phyloP scores from a whole-genome alignment of 768 basidiomycete species.

The Mycena alexandri region DNA sequence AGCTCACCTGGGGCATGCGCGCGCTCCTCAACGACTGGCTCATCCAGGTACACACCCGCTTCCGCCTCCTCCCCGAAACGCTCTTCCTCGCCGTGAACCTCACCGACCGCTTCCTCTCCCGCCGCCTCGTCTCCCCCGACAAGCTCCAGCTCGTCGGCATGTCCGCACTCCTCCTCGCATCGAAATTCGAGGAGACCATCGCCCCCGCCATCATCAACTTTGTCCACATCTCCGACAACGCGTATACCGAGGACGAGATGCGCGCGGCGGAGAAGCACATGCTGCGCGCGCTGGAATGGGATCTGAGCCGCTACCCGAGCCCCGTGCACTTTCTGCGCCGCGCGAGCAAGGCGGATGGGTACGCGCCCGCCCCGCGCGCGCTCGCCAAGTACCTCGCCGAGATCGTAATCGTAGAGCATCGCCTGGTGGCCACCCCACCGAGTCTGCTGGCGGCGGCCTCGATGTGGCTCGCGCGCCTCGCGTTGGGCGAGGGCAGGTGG shows the following conservation, averaged over 20 bases:
- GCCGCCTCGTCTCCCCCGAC: slow-evolving; percentile 80
- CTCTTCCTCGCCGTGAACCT: slow-evolving; percentile 92
- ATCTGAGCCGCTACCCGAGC: slow-evolving; percentile 82
- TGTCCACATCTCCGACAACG: slow-evolving; percentile 81
- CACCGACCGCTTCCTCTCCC: slow-evolving; percentile 79
- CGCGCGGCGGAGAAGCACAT: slow-evolving; percentile 92
- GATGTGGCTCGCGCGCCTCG: slow-evolving; percentile 87
- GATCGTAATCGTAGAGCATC: slow-evolving; percentile 84
- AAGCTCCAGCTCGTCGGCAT: slow-evolving; percentile 95
- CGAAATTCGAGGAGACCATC: slow-evolving; percentile 94
- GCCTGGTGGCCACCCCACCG: slow-evolving; percentile 80
- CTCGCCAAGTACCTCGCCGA: slow-evolving; percentile 94
- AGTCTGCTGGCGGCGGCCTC: slow-evolving; percentile 87
- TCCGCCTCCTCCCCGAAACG: slow-evolving; percentile 90
- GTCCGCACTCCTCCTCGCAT: slow-evolving; percentile 87
- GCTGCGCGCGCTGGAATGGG: slow-evolving; percentile 87
- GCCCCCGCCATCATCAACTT: slow-evolving; percentile 88
- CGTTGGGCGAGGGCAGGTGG: slow-evolving; percentile 80
- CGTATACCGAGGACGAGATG: slow-evolving; percentile 84
- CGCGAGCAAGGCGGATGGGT: slow-evolving; percentile 93
- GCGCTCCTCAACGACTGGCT: slow-evolving; percentile 94
- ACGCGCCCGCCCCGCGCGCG: slow-evolving; percentile 87
- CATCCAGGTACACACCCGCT: slow-evolving; percentile 86
- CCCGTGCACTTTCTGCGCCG: slow-evolving; percentile 91
- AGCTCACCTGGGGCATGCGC: slow-evolving; percentile 91